Percentiles rank a stretch among this genome's conserved stretches.
Evolutionary conservation across 2,329 filamentous ascomycete genomes (phyloP).

Genomic region (Lachnellula arida): DNA sequence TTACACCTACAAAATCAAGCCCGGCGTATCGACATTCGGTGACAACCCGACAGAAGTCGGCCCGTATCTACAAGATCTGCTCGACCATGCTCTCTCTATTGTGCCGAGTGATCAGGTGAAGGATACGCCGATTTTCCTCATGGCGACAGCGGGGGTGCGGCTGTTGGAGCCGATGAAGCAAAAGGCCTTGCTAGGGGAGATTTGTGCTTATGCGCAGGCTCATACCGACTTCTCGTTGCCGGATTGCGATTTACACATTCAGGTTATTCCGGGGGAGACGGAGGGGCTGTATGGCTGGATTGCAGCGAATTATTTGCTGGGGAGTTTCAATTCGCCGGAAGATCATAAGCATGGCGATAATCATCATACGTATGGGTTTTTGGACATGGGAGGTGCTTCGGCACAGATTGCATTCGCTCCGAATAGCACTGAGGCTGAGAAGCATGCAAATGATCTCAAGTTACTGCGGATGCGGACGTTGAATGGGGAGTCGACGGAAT

Average conservation of each 20-base stretch:
- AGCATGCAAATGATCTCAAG: conserved; percentile 86
- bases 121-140: conserved; percentile 88
- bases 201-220: conserved; percentile 75
- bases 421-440: conserved; percentile 82
- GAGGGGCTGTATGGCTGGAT: conserved; percentile 98
- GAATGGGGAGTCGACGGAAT: conserved; percentile 71
- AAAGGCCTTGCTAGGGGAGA: conserved; percentile 64
- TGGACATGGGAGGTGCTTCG: conserved; percentile 97
- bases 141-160: conserved; percentile 94
- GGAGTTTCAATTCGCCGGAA: conserved; percentile 76
- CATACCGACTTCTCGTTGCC: conserved; percentile 79
- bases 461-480: conserved; percentile 79
- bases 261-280: conserved; percentile 92
- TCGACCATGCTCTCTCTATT: conserved; percentile 75
- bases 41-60: conserved; percentile 72
- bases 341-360: conserved; percentile 76
- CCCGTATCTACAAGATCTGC: conserved; percentile 68
- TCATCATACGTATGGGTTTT: conserved; percentile 93
- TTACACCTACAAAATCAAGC: conserved; percentile 91
- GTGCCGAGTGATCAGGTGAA: conserved; percentile 72
- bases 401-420: conserved; percentile 98
- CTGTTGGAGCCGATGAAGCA: conserved; percentile 72
- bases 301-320: conserved; percentile 90
- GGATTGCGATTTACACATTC: conserved; percentile 85
- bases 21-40: conserved; percentile 88